Base-by-base conservation (phyloP, 2,329 filamentous ascomycete species). In the Aplosporella prunicola region DNA sequence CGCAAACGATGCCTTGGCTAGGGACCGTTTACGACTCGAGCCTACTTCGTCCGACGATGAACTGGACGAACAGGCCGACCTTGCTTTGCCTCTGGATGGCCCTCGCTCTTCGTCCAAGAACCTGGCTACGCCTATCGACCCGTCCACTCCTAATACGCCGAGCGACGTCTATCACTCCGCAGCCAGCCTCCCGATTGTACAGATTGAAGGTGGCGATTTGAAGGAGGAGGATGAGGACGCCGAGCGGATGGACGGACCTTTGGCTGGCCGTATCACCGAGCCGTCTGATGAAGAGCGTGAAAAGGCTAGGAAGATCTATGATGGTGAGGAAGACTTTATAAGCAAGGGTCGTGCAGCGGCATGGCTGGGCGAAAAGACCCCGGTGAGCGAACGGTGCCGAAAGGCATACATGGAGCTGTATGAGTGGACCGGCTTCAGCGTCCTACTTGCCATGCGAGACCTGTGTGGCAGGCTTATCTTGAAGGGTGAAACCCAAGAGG, bases 401-500 rank as follows among this genome's bases (percentile, higher is more conserved):
- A 69, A 69, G 46, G 89, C 89, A 1, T 98, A 94, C 60, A 93
- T 98, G 82, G 79, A 86, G 43, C 67, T 95, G 9, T 95, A 89
- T 56, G 81, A 95, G 55, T 96, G 91, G 65, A 68, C 74, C 6
- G 80, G 81, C 49, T 71, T 82, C 51, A 93, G 84, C 57, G 80
- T 96, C 32, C 70, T 96, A 11, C 69, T 72, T 24, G 78, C 84
- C 6, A 69, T 96, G 45, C 78, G 91, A 17, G 75, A 80, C 42
- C 71, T 98, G 17, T 98, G 91, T 57, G 75, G 75, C 36, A 80
- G 84, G 20, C 69, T 96, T 16, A 71, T 91, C 4, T 69, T 98
- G 40, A 83, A 84, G 47, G 91, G 84, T 26, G 91, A 98, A 62
- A 93, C 88, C 3, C 91, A 98, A 61, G 89, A 98, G 59, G 85